A percentile compares a stretch with the other conserved stretches of the same genome.
Evolutionary conservation across 441 rosid genomes (phyloP).

Genomic region (Populus hybrid): DNA sequence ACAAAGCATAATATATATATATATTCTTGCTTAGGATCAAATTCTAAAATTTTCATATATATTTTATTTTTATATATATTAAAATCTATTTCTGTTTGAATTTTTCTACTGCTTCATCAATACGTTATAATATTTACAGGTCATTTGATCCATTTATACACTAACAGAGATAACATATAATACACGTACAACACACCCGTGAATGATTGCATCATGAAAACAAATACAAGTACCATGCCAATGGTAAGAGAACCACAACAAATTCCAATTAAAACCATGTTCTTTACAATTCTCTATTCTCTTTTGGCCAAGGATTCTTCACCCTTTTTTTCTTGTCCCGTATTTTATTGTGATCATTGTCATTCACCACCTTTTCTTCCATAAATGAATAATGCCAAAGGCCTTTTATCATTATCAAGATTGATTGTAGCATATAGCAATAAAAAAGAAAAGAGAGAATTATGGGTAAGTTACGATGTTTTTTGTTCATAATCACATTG

Average conservation of each 20-base stretch:
- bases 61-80: no score
- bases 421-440: background rate
- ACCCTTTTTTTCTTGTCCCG: background rate
- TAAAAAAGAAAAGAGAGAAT: background rate
- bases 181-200: background rate
- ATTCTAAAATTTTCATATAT: no score
- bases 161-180: no score
- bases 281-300: background rate
- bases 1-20: no score
- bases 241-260: background rate
- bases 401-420: background rate
- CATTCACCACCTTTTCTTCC: background rate
- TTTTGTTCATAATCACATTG: background rate
- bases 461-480: slow-evolving; percentile 19
- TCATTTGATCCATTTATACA: no score
- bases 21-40: fast-evolving
- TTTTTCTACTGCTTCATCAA: no score
- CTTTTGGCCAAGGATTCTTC: slow-evolving; percentile 12
- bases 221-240: background rate
- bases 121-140: no score
- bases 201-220: background rate
- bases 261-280: slow-evolving; percentile 16
- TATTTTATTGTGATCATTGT: background rate
- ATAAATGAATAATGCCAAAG: background rate
- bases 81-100: no score